Evolutionary conservation across 2,329 filamentous ascomycete species (phyloP).

Genomic region (Epichloe coenophiala): DNA sequence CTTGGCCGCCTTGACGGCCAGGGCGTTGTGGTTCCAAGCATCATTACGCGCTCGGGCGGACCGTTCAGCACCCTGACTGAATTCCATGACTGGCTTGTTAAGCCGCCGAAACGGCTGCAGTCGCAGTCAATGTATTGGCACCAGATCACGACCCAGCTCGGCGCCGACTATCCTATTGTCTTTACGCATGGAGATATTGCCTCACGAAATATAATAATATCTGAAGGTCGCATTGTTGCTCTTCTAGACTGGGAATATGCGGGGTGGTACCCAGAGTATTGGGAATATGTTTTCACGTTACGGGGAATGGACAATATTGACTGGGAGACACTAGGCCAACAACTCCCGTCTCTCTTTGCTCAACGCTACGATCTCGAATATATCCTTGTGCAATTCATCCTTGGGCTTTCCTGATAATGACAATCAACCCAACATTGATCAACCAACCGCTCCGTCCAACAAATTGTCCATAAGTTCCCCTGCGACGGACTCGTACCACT

Average conservation of each 20-base stretch:
- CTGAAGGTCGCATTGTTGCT: slow-evolving; percentile 4
- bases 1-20: slow-evolving; percentile 13
- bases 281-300: slow-evolving; percentile 4
- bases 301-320: slow-evolving; percentile 8
- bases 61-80: slow-evolving; percentile 9
- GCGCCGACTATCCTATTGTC: slow-evolving; percentile 7
- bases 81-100: slow-evolving; percentile 14
- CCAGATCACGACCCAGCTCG: slow-evolving; percentile 12
- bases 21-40: slow-evolving; percentile 11
- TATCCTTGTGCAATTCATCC: neutral
- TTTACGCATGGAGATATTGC: slow-evolving; percentile 8
- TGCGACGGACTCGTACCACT: neutral
- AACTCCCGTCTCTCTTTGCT: neutral
- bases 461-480: neutral
- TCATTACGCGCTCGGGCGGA: slow-evolving; percentile 11
- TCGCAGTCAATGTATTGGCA: slow-evolving; percentile 11
- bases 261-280: slow-evolving; percentile 7
- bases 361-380: neutral
- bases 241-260: slow-evolving; percentile 7
- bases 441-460: neutral
- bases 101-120: slow-evolving; percentile 6
- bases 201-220: slow-evolving; percentile 7
- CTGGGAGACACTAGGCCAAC: slow-evolving; percentile 6
- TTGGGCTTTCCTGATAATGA: neutral
- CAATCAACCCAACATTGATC: neutral